These are phyloP conservation scores for Andrographis paniculata DNA, from an alignment of 305 asterid species.

Conservation along the genomic window DNA sequence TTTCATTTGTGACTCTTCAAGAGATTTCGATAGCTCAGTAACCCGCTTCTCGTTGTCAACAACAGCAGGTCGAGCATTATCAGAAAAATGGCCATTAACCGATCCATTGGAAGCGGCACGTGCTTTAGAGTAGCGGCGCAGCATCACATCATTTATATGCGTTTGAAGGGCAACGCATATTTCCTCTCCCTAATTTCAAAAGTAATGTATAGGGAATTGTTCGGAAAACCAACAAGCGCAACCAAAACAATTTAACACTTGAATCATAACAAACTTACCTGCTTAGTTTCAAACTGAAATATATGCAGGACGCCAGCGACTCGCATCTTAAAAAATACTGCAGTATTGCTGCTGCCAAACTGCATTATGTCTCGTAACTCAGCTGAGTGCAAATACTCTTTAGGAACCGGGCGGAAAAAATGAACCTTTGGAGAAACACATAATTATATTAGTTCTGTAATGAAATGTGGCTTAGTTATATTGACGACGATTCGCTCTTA, in stretches of 20 bases:
- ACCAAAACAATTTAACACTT: not conserved
- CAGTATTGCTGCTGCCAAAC: constrained; percentile 96
- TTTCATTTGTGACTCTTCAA: constrained; percentile 75
- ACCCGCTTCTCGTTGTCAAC: constrained; percentile 67
- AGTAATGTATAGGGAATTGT: constrained; percentile 12
- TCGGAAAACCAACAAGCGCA: constrained; percentile 5
- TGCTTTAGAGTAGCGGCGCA: constrained; percentile 64
- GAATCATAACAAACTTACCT: constrained; percentile 36
- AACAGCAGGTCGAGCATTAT: constrained; percentile 40
- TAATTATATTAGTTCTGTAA: no score
- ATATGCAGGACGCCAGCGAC: constrained; percentile 97
- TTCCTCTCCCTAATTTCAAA: constrained; percentile 78
- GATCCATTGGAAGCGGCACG: constrained; percentile 62
- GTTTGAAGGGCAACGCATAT: constrained; percentile 99
- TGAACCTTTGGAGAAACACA: constrained; percentile 66
- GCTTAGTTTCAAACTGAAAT: constrained; percentile 96
- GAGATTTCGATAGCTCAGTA: constrained; percentile 70
- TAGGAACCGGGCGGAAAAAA: constrained; percentile 98
- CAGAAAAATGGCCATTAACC: constrained; percentile 52
- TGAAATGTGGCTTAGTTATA: no score
- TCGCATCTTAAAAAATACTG: constrained; percentile 97
- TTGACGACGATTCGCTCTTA: constrained; percentile 23
- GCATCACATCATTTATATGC: constrained; percentile 94
- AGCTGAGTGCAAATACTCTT: constrained; percentile 95
- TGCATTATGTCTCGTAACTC: constrained; percentile 98